Percentiles rank a stretch among this genome's conserved stretches.
These are phyloP conservation scores for Botrytis paeoniae DNA, from an alignment of 2,329 filamentous ascomycete species.

Conservation along the genomic window DNA sequence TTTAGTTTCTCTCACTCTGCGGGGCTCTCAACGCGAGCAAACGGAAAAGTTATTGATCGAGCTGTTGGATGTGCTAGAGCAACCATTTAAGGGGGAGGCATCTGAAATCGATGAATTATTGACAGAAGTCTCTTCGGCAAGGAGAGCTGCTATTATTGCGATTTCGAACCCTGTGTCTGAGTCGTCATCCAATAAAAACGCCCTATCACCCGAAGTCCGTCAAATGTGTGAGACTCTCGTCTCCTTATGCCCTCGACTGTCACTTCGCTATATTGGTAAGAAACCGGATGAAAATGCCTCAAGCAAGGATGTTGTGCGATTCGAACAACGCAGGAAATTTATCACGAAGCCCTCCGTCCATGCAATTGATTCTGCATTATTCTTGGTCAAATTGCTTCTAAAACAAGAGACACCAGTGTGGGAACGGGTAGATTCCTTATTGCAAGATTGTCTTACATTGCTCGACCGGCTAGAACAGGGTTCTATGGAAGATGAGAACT, in stretches of 20 bases:
- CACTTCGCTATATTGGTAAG: constrained; percentile 60
- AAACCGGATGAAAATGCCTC: constrained; percentile 49
- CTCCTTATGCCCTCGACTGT: constrained; percentile 57
- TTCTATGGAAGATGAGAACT: constrained; percentile 31
- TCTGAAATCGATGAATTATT: constrained; percentile 61
- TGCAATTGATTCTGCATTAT: constrained; percentile 58
- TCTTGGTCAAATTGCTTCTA: constrained; percentile 53
- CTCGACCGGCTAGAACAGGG: constrained; percentile 49
- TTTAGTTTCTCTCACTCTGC: constrained; percentile 53
- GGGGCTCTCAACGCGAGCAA: constrained; percentile 41
- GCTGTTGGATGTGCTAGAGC: constrained; percentile 55
- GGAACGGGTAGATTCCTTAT: constrained; percentile 54
- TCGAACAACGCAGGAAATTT: constrained; percentile 55
- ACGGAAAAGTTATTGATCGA: constrained; percentile 46
- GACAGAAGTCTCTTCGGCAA: constrained; percentile 52
- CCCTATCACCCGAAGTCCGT: constrained; percentile 29
- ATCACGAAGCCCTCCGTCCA: constrained; percentile 50
- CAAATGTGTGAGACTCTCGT: constrained; percentile 54
- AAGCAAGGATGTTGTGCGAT: constrained; percentile 57
- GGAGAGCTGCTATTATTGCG: constrained; percentile 50
- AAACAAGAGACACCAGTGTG: constrained; percentile 49
- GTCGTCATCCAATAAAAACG: background rate
- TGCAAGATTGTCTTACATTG: constrained; percentile 55
- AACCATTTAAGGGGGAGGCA: constrained; percentile 56
- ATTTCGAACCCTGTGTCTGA: background rate